Evolutionary conservation across 371 early-diverging fungal species (phyloP).

Genomic region (Encephalitozoon intestinalis): DNA sequence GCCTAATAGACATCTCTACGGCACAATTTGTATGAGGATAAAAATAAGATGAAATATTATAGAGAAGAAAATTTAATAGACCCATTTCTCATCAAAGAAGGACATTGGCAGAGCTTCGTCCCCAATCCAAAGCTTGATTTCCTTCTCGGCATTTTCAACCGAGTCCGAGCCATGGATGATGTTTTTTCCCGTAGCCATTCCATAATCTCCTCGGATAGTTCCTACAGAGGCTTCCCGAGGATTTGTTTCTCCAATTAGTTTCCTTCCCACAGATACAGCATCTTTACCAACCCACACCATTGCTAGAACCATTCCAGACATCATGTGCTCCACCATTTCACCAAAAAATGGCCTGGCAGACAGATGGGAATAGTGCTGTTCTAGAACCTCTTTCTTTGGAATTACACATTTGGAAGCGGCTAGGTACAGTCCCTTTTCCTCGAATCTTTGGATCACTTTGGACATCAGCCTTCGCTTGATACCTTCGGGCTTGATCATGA

Average conservation of each 20-base stretch:
- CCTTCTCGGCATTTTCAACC: constrained; percentile 86
- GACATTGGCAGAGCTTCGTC: constrained; percentile 57
- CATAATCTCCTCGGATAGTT: constrained; percentile 96
- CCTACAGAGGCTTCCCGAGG: constrained; percentile 80
- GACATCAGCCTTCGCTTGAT: constrained; percentile 72
- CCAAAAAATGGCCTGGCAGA: constrained; percentile 85
- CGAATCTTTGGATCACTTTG: constrained; percentile 86
- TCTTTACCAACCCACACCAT: constrained; percentile 88
- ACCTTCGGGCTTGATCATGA: constrained; percentile 62
- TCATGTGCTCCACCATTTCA: constrained; percentile 75
- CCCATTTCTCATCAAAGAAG: not conserved
- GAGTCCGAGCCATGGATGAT: constrained; percentile 95
- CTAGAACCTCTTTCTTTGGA: constrained; percentile 69
- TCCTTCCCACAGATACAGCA: constrained; percentile 85
- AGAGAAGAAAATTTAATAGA: not conserved
- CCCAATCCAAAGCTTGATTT: constrained; percentile 92
- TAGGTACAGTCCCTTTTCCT: constrained; percentile 67
- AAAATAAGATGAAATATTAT: not conserved
- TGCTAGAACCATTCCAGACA: constrained; percentile 79
- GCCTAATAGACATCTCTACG: not conserved
- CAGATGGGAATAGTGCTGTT: constrained; percentile 89
- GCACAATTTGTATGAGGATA: not conserved
- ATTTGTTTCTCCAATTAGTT: constrained; percentile 77
- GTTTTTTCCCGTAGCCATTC: constrained; percentile 68
- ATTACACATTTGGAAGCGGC: constrained; percentile 71